phyloP scores from a whole-genome alignment of 306 rosid species.

The Canavalia gladiata region DNA sequence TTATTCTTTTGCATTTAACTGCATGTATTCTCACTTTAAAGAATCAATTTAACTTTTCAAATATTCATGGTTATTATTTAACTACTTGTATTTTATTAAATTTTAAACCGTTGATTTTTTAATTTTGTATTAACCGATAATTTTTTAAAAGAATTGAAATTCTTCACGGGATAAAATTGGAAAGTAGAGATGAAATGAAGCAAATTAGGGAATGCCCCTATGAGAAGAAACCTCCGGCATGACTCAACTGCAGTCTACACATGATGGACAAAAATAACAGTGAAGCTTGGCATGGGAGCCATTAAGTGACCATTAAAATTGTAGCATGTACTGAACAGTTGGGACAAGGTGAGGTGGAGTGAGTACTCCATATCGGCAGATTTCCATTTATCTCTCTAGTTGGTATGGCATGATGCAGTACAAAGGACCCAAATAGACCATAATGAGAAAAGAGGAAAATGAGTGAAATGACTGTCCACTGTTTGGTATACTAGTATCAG shows the following conservation, averaged over 20 bases:
- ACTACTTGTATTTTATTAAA: neutral
- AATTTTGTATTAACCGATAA: no score
- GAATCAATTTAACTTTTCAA: no score
- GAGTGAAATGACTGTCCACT: neutral
- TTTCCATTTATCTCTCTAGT: conserved; percentile 1
- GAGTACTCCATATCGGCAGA: neutral
- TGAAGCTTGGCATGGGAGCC: neutral
- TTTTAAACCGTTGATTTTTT: neutral
- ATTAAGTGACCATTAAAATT: neutral
- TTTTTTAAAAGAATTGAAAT: neutral
- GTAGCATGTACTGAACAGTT: neutral
- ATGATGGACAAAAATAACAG: neutral
- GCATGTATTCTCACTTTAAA: no score
- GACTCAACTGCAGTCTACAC: neutral
- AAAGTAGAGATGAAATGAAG: neutral
- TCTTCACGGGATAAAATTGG: neutral
- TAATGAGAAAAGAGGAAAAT: neutral
- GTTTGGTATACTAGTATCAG: neutral
- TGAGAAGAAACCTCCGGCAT: neutral
- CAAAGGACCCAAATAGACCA: neutral
- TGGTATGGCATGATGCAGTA: neutral
- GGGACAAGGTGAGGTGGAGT: neutral
- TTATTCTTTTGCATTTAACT: no score
- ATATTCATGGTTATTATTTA: neutral
- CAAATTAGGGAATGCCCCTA: neutral